phyloP scores from a whole-genome alignment of 2,329 filamentous ascomycete genomes.

The Emmonsiellopsis sp. region DNA sequence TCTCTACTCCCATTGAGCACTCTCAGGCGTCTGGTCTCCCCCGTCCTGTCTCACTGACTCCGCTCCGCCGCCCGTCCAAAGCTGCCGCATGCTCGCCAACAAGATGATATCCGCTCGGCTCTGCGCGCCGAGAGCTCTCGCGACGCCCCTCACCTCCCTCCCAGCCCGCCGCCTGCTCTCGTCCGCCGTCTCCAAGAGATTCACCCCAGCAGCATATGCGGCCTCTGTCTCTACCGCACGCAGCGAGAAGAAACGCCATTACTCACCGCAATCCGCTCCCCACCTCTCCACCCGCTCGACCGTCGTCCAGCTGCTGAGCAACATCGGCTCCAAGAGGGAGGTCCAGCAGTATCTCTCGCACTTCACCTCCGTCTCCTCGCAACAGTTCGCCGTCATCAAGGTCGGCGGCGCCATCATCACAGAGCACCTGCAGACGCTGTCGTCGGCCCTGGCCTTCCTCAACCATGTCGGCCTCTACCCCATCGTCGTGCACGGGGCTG shows the following conservation, averaged over 20 bases:
- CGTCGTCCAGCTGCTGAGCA: constrained; percentile 84
- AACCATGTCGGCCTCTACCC: constrained; percentile 93
- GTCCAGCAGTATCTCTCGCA: constrained; percentile 96
- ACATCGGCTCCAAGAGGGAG: constrained; percentile 92
- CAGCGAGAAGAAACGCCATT: constrained; percentile 29
- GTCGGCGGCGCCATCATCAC: constrained; percentile 93
- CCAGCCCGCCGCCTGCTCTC: constrained; percentile 13
- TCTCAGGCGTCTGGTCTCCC: not conserved
- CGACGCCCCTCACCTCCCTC: constrained; percentile 1
- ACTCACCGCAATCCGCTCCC: constrained; percentile 38
- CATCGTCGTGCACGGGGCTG: constrained; percentile 89
- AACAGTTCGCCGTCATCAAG: constrained; percentile 98
- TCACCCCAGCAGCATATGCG: not conserved
- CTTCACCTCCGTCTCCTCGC: constrained; percentile 91
- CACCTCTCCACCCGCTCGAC: constrained; percentile 64
- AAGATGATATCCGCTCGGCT: constrained; percentile 37
- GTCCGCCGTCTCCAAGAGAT: constrained; percentile 19
- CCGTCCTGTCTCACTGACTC: not conserved
- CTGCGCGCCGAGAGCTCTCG: constrained; percentile 35
- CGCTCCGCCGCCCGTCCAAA: not conserved
- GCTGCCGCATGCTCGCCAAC: constrained; percentile 10
- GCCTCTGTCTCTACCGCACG: constrained; percentile 19
- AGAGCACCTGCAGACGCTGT: constrained; percentile 86
- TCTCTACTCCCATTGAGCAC: not conserved
- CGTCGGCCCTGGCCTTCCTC: constrained; percentile 78